phyloP scores from a whole-genome alignment of 768 basidiomycete species.

The Amanita brunnescens region DNA sequence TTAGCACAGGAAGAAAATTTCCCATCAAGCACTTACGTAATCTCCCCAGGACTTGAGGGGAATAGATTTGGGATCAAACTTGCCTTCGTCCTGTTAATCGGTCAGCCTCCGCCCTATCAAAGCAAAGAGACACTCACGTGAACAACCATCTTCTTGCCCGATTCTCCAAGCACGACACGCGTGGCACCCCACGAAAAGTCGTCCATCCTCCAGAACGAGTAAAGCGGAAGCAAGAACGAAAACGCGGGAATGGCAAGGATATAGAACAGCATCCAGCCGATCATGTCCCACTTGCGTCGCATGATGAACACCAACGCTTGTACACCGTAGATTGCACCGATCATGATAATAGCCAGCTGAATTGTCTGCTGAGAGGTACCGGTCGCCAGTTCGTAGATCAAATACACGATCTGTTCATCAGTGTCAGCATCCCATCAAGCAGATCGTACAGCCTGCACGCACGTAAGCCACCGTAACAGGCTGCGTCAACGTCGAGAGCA shows the following conservation, averaged over 20 bases:
- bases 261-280: constrained; percentile 96
- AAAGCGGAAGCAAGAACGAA: constrained; percentile 87
- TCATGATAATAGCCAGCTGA: constrained; percentile 79
- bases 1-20: neutral
- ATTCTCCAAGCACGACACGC: constrained; percentile 87
- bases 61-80: constrained; percentile 89
- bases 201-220: constrained; percentile 98
- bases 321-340: constrained; percentile 89
- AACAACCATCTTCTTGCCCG: constrained; percentile 91
- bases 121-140: constrained; percentile 52
- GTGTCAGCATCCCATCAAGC: constrained; percentile 9
- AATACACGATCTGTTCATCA: constrained; percentile 63
- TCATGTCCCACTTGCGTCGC: constrained; percentile 96
- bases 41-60: constrained; percentile 97
- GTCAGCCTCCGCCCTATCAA: neutral
- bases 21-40: constrained; percentile 48
- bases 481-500: constrained; percentile 78
- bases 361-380: constrained; percentile 64
- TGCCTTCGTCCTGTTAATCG: constrained; percentile 78
- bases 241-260: constrained; percentile 90
- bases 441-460: constrained; percentile 25
- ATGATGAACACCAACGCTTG: constrained; percentile 89
- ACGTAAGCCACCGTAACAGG: constrained; percentile 89
- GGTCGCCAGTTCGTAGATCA: constrained; percentile 67
- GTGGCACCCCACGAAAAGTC: constrained; percentile 96